phyloP scores from a whole-genome alignment of 139 green algal genomes.

The Bryopsis sp. region DNA sequence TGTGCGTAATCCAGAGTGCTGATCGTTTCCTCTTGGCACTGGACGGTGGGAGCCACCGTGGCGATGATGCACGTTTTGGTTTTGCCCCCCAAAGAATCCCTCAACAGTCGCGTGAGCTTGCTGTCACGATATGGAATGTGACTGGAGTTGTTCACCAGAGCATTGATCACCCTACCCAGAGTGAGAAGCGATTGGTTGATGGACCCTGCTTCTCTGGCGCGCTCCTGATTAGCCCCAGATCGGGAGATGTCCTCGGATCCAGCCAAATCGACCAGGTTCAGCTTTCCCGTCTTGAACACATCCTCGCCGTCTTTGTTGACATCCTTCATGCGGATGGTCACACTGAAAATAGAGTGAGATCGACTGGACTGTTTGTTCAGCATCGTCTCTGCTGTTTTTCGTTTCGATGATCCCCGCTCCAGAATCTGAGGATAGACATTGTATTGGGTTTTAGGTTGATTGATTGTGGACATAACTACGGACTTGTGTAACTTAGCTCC shows the following conservation, averaged over 20 bases:
- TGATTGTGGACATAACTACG: too few relatives aligned
- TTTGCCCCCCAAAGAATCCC: constrained; percentile 82
- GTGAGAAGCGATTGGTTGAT: constrained; percentile 70
- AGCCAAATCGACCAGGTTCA: constrained; percentile 98
- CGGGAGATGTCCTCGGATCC: constrained; percentile 90
- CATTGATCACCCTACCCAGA: constrained; percentile 71
- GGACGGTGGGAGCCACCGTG: constrained; percentile 85
- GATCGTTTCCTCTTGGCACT: constrained; percentile 88
- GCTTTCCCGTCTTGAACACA: constrained; percentile 93
- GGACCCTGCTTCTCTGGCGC: constrained; percentile 1
- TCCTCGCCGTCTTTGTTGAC: constrained; percentile 87
- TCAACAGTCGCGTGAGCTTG: constrained; percentile 95
- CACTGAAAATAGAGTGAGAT: constrained; percentile 84
- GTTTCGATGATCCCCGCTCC: constrained; percentile 76
- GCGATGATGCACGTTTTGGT: constrained; percentile 73
- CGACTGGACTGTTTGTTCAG: constrained; percentile 96
- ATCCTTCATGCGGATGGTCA: constrained; percentile 87
- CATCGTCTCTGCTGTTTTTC: constrained; percentile 87
- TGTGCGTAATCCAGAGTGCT: constrained; percentile 97
- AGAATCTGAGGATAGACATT: constrained; percentile 53
- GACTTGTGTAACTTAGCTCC: constrained; percentile 11
- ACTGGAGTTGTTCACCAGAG: constrained; percentile 40
- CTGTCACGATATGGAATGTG: constrained; percentile 77
- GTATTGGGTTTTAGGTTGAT: too few relatives aligned
- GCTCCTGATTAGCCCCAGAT: constrained; percentile 44